Evolutionary conservation across 2,329 filamentous ascomycete species (phyloP).

Genomic region (Neofusicoccum ribis): DNA sequence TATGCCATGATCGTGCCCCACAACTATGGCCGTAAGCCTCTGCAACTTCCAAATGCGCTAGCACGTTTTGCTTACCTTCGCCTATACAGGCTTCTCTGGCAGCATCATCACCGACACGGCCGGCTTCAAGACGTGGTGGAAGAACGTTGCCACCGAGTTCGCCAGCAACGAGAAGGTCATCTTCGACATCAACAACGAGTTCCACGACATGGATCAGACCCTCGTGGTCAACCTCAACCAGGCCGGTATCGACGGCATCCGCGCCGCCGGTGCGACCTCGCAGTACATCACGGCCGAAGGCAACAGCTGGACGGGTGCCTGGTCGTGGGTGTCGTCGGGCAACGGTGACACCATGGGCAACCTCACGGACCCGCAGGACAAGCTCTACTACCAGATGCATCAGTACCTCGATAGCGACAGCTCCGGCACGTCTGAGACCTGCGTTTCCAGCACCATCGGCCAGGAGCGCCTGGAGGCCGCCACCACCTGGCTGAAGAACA

Average conservation of each 20-base stretch:
- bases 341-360: constrained; percentile 43
- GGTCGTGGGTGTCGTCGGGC: constrained; percentile 49
- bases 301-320: constrained; percentile 48
- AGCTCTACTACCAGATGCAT: constrained; percentile 58
- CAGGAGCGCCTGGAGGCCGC: constrained; percentile 48
- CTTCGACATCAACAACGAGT: constrained; percentile 44
- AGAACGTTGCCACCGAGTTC: constrained; percentile 32
- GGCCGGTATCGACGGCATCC: constrained; percentile 42
- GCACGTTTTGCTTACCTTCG: neutral
- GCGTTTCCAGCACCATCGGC: constrained; percentile 52
- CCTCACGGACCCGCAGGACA: constrained; percentile 47
- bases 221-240: constrained; percentile 40
- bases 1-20: constrained; percentile 47
- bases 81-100: constrained; percentile 32
- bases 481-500: constrained; percentile 50
- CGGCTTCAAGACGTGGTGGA: constrained; percentile 37
- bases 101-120: constrained; percentile 34
- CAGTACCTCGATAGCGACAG: constrained; percentile 57
- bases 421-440: constrained; percentile 49
- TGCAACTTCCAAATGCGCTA: neutral
- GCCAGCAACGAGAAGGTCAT: constrained; percentile 36
- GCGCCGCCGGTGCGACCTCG: constrained; percentile 35
- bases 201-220: constrained; percentile 36
- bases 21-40: constrained; percentile 41
- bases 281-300: constrained; percentile 59